phyloP scores from a whole-genome alignment of 2,329 filamentous ascomycete species.

The Fusarium nurragi region DNA sequence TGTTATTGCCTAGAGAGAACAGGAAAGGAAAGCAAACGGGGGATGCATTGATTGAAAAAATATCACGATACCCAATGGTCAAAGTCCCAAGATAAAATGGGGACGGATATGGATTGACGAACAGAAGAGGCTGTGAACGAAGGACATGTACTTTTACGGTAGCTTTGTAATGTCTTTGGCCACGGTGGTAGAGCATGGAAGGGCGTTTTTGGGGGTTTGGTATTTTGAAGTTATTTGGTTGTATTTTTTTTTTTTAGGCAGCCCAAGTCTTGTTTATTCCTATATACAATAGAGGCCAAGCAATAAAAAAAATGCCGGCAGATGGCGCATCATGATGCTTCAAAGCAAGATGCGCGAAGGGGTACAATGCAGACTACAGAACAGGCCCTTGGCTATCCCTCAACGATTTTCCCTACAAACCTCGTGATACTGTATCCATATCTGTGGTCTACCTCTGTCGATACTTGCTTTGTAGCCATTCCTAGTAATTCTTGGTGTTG shows the following conservation, averaged over 20 bases:
- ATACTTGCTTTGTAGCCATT: background rate
- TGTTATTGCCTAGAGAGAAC: slow-evolving; percentile 48
- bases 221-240: slow-evolving; percentile 7
- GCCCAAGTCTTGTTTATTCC: slow-evolving; percentile 32
- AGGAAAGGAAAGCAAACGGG: slow-evolving; percentile 20
- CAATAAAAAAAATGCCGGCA: slow-evolving; percentile 25
- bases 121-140: slow-evolving; percentile 34
- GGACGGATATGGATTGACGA: slow-evolving; percentile 31
- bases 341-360: slow-evolving; percentile 28
- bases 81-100: slow-evolving; percentile 16
- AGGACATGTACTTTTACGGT: slow-evolving; percentile 45
- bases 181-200: slow-evolving; percentile 43
- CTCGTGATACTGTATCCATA: slow-evolving; percentile 1
- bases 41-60: slow-evolving; percentile 30
- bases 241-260: slow-evolving; percentile 12
- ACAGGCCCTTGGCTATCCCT: slow-evolving; percentile 32
- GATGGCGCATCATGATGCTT: slow-evolving; percentile 37
- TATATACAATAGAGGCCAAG: slow-evolving; percentile 43
- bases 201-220: slow-evolving; percentile 42
- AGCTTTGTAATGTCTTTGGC: slow-evolving; percentile 43
- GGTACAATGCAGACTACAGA: slow-evolving; percentile 38
- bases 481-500: background rate
- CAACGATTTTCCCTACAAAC: background rate
- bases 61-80: slow-evolving; percentile 37
- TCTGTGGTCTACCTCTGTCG: background rate